phyloP scores from a whole-genome alignment of 805 yeast genomes.

The Pichia membranifaciens region DNA sequence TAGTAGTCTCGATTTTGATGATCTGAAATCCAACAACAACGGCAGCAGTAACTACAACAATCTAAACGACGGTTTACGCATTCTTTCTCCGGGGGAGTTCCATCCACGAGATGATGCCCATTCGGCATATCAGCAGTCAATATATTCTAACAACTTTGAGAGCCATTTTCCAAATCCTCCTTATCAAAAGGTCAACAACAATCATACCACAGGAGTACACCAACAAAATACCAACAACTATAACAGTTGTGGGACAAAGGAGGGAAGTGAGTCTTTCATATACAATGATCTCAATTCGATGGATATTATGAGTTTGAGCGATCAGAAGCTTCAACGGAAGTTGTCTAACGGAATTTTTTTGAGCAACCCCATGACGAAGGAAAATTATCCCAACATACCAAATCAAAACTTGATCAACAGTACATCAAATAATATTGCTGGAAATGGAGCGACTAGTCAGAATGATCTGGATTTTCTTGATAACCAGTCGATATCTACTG shows the following conservation, averaged over 20 bases:
- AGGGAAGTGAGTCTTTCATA: constrained; percentile 27
- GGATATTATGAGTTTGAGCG: constrained; percentile 10
- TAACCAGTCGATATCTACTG: constrained; percentile 14
- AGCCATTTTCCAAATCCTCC: not conserved
- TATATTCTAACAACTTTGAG: constrained; percentile 18
- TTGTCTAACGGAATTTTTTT: constrained; percentile 3
- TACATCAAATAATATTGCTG: not conserved
- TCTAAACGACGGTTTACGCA: not conserved
- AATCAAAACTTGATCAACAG: not conserved
- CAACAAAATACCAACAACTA: constrained; percentile 10
- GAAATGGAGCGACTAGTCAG: constrained; percentile 2
- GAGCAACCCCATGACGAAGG: constrained; percentile 3
- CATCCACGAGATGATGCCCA: constrained; percentile 16
- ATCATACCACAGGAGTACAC: not conserved
- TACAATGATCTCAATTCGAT: constrained; percentile 20
- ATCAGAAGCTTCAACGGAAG: constrained; percentile 8
- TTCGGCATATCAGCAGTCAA: constrained; percentile 24
- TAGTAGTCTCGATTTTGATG: constrained; percentile 7
- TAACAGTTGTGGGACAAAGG: not conserved
- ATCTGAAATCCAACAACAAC: not conserved
- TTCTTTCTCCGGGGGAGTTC: not conserved
- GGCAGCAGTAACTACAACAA: not conserved
- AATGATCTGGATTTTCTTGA: constrained; percentile 21
- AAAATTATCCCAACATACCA: not conserved
- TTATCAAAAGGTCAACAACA: not conserved